These are phyloP conservation scores for Pythium myriotylum DNA, from an alignment of 352 stramenopile species.

Conservation along the genomic window DNA sequence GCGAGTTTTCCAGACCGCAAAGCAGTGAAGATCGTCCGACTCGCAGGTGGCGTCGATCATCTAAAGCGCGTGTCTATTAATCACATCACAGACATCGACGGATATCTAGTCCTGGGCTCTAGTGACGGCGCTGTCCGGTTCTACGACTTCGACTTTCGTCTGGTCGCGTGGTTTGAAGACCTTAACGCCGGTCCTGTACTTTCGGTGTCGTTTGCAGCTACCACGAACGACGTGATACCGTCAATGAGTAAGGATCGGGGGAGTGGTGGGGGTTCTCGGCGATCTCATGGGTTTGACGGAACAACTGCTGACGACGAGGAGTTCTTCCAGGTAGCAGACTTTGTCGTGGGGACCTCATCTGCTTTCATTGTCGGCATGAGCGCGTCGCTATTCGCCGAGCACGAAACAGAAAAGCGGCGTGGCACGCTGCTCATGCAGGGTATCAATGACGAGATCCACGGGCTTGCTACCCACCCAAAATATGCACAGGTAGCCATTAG, in stretches of 20 bases:
- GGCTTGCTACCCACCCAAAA: slow-evolving; percentile 76
- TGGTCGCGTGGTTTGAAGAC: slow-evolving; percentile 94
- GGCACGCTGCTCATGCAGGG: slow-evolving; percentile 92
- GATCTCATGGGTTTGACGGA: slow-evolving; percentile 6
- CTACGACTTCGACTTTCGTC: slow-evolving; percentile 93
- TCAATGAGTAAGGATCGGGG: too few relatives aligned
- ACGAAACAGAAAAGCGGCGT: slow-evolving; percentile 80
- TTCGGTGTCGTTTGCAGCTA: slow-evolving; percentile 85
- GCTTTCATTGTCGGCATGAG: slow-evolving; percentile 90
- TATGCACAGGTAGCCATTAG: slow-evolving; percentile 77
- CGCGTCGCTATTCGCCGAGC: slow-evolving; percentile 78
- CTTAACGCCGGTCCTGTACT: slow-evolving; percentile 88
- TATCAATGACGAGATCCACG: slow-evolving; percentile 86
- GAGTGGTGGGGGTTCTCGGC: slow-evolving; percentile 3
- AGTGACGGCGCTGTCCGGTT: slow-evolving; percentile 91
- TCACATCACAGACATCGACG: slow-evolving; percentile 79
- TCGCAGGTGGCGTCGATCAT: slow-evolving; percentile 52
- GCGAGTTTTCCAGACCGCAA: slow-evolving; percentile 59
- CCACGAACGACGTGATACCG: slow-evolving; percentile 4
- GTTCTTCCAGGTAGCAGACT: slow-evolving; percentile 84
- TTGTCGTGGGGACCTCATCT: slow-evolving; percentile 86
- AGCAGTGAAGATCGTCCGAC: slow-evolving; percentile 83
- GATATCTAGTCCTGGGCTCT: slow-evolving; percentile 89
- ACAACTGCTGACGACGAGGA: slow-evolving; percentile 37
- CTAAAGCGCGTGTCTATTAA: slow-evolving; percentile 56